A percentile compares a stretch with the other conserved stretches of the same genome.
Evolutionary conservation across 2,329 filamentous ascomycete genomes (phyloP).

Genomic region (Fusarium marasasianum): DNA sequence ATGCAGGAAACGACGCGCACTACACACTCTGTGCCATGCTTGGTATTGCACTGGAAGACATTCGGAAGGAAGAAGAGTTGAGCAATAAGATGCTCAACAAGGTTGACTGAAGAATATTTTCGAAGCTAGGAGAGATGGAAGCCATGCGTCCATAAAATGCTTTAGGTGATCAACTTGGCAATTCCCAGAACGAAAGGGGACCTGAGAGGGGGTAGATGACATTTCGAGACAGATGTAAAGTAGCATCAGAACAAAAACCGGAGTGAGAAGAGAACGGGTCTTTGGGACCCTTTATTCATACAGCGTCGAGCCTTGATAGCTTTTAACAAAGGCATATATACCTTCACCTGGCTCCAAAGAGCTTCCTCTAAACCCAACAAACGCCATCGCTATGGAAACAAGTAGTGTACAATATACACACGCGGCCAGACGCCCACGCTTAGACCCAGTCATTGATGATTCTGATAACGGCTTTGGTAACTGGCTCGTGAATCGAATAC

Average conservation of each 20-base stretch:
- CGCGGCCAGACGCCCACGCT: conserved; percentile 20
- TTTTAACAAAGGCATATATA: conserved; percentile 32
- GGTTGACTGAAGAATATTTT: conserved; percentile 15
- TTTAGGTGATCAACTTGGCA: not conserved
- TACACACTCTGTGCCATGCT: conserved; percentile 82
- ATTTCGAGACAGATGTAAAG: not conserved
- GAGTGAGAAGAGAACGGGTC: conserved; percentile 41
- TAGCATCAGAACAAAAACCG: not conserved
- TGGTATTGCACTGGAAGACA: conserved; percentile 47
- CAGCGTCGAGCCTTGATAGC: conserved; percentile 35
- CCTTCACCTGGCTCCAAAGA: conserved; percentile 29
- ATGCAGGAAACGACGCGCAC: conserved; percentile 86
- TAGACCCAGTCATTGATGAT: conserved; percentile 19
- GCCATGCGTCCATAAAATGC: not conserved
- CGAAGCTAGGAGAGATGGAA: not conserved
- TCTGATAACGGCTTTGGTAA: conserved; percentile 4
- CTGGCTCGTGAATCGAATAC: not conserved
- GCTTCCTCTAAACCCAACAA: conserved; percentile 44
- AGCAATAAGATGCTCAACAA: conserved; percentile 8
- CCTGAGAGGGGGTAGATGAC: not conserved
- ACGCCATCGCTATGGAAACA: conserved; percentile 59
- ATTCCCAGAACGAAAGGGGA: not conserved
- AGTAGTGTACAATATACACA: conserved; percentile 51
- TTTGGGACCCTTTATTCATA: conserved; percentile 37
- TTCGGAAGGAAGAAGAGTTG: conserved; percentile 33